Base-by-base conservation (phyloP, 148 eudicot species). In the Spergularia bocconei region DNA sequence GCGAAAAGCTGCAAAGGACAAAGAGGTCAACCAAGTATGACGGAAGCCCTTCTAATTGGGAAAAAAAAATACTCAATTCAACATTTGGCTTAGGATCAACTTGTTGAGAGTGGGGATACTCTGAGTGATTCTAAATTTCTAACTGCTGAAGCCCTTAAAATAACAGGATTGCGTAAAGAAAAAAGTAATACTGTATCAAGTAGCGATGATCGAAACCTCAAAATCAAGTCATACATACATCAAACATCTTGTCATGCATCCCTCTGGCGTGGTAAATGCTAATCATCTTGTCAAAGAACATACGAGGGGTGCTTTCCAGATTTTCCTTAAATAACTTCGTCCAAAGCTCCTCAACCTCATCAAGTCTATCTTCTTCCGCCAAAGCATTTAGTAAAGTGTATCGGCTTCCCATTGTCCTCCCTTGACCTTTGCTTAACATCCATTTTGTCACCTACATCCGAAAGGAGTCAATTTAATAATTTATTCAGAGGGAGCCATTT, bases 391-490 rank as follows among this genome's bases (percentile, higher is more conserved):
- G 82, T 80, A 93, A 83, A 13, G 79, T 80, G 74, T 76, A 90
- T 82, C 91, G 88, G 78, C 88, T 93, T 78, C 98, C 98, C 97
- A 93, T 88, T 75, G 98, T 93, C 79, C 85, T 87, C 36, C 98
- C 98, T 82, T 93, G 98, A 75, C 98, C 98, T 87, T 93, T 93
- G 89, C 97, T 93, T 80, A 93, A 74, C 98, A 93, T 93, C 98
- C 98, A 93, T 83, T 93, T 93, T 75, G 98, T 87, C 82, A 93
- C 85, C 98, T 93, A 62, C 12, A 76, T 56, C 47, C 52, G 21
- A 1, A n/a, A 23, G 69, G 48, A 23, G 62, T 38, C 53, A 23
- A 59, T 73, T 21, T 54, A 44, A 19, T 55, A 23, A 59, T 73
- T 21, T 54, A 44, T 29, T 55, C 51, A 55, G 39, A 12, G 4